phyloP scores from a whole-genome alignment of 495 filamentous ascomycete genomes.

The Trichoderma orchidacearum region DNA sequence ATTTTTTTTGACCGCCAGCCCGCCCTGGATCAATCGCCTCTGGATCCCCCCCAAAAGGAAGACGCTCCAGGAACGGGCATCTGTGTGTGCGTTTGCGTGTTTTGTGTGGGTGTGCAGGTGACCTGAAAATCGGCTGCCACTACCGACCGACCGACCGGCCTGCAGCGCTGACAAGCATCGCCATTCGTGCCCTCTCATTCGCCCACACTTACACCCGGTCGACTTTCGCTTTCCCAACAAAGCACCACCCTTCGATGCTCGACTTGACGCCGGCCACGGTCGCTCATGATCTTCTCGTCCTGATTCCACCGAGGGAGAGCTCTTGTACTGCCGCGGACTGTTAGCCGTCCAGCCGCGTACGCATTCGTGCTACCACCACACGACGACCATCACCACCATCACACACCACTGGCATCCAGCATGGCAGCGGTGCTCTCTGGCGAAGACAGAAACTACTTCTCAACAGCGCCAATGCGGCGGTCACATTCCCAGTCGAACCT shows the following conservation, averaged over 20 bases:
- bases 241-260: background rate
- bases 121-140: background rate
- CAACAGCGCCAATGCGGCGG: constrained; percentile 25
- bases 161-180: constrained; percentile 1
- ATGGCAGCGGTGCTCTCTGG: constrained; percentile 34
- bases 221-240: background rate
- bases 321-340: background rate
- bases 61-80: background rate
- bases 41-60: background rate
- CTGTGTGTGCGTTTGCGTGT: background rate
- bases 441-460: constrained; percentile 31
- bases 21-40: background rate
- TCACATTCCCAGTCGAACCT: constrained; percentile 36
- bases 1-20: background rate
- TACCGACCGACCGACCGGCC: background rate
- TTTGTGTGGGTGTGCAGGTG: constrained; percentile 1
- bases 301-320: background rate
- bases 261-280: background rate
- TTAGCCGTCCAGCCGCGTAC: background rate
- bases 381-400: too few relatives aligned
- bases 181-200: background rate
- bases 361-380: too few relatives aligned
- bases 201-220: background rate
- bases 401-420: constrained; percentile 5
- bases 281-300: background rate